Evolutionary conservation across 352 stramenopile species (phyloP), one percentile per base, ranked within the genome.

Genomic region (Phytophthora nicotianae): DNA sequence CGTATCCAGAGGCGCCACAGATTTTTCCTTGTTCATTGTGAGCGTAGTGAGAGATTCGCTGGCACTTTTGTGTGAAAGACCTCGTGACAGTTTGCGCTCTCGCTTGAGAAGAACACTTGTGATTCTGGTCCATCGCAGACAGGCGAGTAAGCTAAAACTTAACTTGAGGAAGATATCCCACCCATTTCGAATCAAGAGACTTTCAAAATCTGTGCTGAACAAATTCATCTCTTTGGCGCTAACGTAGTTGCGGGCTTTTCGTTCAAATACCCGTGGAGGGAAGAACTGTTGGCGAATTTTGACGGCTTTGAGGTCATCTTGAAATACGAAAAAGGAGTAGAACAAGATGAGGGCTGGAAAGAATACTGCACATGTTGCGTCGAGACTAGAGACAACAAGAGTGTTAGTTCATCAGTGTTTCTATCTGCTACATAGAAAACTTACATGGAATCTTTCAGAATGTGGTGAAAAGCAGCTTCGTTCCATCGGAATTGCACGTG

Each of bases 371-470:
- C 78, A 83, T 0, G 55, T 47, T 2, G 68, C 54, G 45, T 83
- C 75, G 19, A 81, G 43, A 24, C 72, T 78, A 10, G 10, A 49
- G 23, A 27, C 5, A 37, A n/a, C 14, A 43, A 21, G n/a, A 43
- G n/a, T 17, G 9, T 38, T 38, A 33, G 27, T 33, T 13, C 27
- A 33, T 33, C 11, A 47, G 8, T 16, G n/a, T 40, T 17, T 27
- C 16, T 16, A 16, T 38, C n/a, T 38, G 24, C 7, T 9, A 41
- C 5, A 4, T 26, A 14, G 8, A 5, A 10, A 37, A 37, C 68
- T 54, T 73, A 81, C 71, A 80, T 55, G 3, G 74, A 72, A 45
- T 83, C 71, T 19, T 62, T 73, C 5, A 78, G 7, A 27, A 80
- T 72, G 42, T 80, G 63, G 24, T 72, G 52, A 11, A 78, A 54